Evolutionary conservation across 139 green algal genomes (phyloP), one percentile per base, ranked within the genome.

Genomic region (Chlorella ohadii): DNA sequence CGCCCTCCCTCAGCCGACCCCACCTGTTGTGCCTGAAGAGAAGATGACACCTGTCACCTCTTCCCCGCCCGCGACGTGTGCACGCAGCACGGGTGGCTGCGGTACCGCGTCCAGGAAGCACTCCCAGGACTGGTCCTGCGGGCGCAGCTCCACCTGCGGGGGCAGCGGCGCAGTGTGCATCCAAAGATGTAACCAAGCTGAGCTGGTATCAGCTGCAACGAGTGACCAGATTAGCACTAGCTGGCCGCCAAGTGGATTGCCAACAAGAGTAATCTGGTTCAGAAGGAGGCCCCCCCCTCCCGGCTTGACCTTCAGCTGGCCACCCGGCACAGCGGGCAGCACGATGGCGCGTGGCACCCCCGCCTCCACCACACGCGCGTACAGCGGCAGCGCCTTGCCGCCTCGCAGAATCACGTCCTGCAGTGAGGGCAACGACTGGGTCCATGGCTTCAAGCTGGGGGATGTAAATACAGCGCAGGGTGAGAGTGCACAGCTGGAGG

Each of bases 21-120:
- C 66, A 73, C 90, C 95, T 47, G 96, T 99, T 19, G 96, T 99
- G 71, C 96, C 96, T 1, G 94, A 98, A 12, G 92, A 97, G 87
- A 99, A 99, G 17, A 99, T 90, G 41, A 99, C 92, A 84, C 95
- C 95, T 65, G 85, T 94, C 36, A 84, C 51, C 22, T 89, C 90
- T 66, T 89, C 55, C 1, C 88, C 79, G n/a, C 86, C 74, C 3
- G 85, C 87, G 0, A 91, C 38, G 44, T 93, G 83, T 0, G 91
- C 67, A 7, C 15, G 12, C 67, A 77, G 22, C 44, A 23, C 16
- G 1, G 59, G 0, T 0, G 72, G 47, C 16, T 56, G 44, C 1
- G 55, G n/a, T 59, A 55, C 85, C 0, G 36, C n/a, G 19, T 36
- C 63, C 56, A 96, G 59, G 61, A 97, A 96, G 13, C 75, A 41